Evolutionary conservation across 2,329 filamentous ascomycete genomes (phyloP), one percentile per base, ranked within the genome.

Genomic region (Neonectria coccinea): DNA sequence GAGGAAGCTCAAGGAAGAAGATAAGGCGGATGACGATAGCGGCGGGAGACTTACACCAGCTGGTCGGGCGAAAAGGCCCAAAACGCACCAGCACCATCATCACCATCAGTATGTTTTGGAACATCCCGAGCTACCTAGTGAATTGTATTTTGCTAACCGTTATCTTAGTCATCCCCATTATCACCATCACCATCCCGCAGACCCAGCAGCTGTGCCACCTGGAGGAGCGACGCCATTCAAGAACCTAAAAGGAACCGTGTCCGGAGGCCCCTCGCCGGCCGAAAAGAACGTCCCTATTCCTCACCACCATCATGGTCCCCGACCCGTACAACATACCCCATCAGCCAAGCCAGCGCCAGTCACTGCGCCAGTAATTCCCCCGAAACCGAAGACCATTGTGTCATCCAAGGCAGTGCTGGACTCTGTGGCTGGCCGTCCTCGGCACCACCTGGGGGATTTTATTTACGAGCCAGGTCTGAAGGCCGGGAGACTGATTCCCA

Each of bases 381-480:
- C 88, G 62, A 89, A 90, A 74, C 84, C 89, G 7, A 90, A 89
- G 66, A 88, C 87, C 3, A 87, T 86, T 16, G 85, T 97, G 25
- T 87, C 86, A 10, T 92, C 91, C 2, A 85, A 91, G 66, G 85
- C 87, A 0, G 87, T 97, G 0, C 78, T 97, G 12, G 89, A 93
- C 2, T 89, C 88, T 31, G 89, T 95, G 4, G 85, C 90, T 1
- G 82, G 91, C 62, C 84, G 88, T 18, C 91, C 92, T 9, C 90
- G 94, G 10, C 86, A 89, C 59, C 94, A 97, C 75, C 86, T 98
- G 2, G 95, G 95, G 36, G 92, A 93, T 62, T 91, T 92, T 4
- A 83, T 97, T 14, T 98, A 98, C 76, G 86, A 91, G 54, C 88
- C 92, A 1, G 85, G 83, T 6, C 82, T 97, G 4, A 85, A 83